Evolutionary conservation across 345 rosid species (phyloP).

Genomic region (Balakata baccata): DNA sequence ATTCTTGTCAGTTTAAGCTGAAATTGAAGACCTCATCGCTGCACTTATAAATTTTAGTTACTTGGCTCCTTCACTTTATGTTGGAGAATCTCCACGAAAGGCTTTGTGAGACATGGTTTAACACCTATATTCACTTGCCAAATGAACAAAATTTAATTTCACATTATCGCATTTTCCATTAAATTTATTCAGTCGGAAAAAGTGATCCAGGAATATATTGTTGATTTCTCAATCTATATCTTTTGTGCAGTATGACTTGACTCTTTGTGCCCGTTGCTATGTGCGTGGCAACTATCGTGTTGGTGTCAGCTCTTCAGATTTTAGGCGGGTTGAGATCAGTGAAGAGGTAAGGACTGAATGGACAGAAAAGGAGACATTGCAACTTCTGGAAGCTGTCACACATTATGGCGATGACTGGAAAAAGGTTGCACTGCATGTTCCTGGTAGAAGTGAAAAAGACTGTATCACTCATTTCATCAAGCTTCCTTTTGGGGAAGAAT

Average conservation of each 20-base stretch:
- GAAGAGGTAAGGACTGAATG: constrained; percentile 65
- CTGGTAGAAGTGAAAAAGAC: constrained; percentile 81
- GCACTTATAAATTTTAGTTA: neutral
- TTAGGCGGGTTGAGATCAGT: constrained; percentile 77
- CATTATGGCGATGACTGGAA: constrained; percentile 89
- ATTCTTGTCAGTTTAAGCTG: neutral
- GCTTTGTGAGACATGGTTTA: neutral
- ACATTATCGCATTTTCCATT: neutral
- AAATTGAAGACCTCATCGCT: neutral
- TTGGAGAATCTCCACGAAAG: neutral
- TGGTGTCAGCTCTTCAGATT: constrained; percentile 79
- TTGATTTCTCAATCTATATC: neutral
- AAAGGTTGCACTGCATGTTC: constrained; percentile 76
- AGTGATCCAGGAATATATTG: neutral
- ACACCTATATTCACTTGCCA: neutral
- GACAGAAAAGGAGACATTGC: constrained; percentile 80
- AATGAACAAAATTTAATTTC: neutral
- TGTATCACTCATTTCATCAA: constrained; percentile 74
- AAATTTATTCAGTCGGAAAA: neutral
- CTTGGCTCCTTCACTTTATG: neutral
- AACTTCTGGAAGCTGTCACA: constrained; percentile 71
- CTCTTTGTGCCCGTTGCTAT: constrained; percentile 93
- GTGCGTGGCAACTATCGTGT: constrained; percentile 75
- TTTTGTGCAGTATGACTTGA: constrained; percentile 59
- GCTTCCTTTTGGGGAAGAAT: constrained; percentile 86